phyloP scores from a whole-genome alignment of 495 filamentous ascomycete species.

The Parmelia sp. region DNA sequence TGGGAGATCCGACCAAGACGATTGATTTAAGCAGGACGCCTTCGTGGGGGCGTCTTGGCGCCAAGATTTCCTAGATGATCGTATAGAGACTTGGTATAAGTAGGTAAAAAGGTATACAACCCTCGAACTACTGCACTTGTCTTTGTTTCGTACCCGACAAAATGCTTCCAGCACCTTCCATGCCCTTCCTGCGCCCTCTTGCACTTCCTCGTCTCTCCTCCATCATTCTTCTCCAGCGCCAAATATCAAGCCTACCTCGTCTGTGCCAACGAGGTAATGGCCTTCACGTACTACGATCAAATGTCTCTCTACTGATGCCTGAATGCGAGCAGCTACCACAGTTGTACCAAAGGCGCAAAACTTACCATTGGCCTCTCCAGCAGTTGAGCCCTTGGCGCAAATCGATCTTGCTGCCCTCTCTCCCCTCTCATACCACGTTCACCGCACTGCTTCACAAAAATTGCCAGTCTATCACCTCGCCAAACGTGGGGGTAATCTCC shows the following conservation, averaged over 20 bases:
- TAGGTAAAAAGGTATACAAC: too few relatives aligned
- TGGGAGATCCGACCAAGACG: too few relatives aligned
- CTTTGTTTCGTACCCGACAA: not conserved
- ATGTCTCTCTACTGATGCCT: not conserved
- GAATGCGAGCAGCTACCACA: not conserved
- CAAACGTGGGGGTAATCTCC: constrained; percentile 72
- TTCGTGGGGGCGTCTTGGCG: not conserved
- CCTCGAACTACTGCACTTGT: too few relatives aligned
- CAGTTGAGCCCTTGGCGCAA: not conserved
- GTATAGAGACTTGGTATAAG: too few relatives aligned
- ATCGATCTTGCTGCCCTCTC: constrained; percentile 24
- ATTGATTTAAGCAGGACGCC: too few relatives aligned
- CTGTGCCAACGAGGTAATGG: not conserved
- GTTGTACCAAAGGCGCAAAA: not conserved
- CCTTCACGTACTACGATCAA: not conserved
- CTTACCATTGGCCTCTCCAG: not conserved
- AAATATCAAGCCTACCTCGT: constrained; percentile 12
- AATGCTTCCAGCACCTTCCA: constrained; percentile 7
- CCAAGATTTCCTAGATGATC: not conserved
- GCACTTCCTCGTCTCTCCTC: constrained; percentile 5
- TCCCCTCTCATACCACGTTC: constrained; percentile 63
- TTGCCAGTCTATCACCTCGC: constrained; percentile 70
- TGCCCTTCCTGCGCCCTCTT: constrained; percentile 16
- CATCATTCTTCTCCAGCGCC: not conserved
- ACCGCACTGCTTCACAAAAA: constrained; percentile 62